Percentiles rank a stretch among this genome's conserved stretches.
Conservation (phyloP, 352 stramenopile species). For the Phytophthora pluvialis region DNA sequence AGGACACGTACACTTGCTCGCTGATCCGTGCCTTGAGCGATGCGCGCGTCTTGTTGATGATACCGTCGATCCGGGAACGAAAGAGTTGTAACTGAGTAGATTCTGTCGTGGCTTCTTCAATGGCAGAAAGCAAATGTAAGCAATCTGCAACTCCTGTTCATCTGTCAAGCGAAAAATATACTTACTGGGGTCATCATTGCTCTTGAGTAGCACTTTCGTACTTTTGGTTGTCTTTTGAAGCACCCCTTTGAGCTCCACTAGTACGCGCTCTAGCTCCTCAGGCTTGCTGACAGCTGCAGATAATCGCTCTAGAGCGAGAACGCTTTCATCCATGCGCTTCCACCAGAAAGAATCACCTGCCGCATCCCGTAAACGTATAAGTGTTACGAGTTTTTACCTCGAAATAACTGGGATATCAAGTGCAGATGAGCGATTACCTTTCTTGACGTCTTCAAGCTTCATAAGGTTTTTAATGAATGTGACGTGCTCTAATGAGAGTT, state of each 20-base stretch:
- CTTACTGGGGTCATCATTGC: constrained; percentile 19
- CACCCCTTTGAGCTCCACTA: constrained; percentile 59
- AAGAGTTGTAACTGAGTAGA: constrained; percentile 46
- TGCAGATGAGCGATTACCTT: constrained; percentile 19
- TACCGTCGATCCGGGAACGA: constrained; percentile 52
- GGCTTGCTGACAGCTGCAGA: constrained; percentile 55
- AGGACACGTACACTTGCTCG: constrained; percentile 58
- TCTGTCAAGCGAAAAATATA: constrained; percentile 1
- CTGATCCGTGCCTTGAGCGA: constrained; percentile 55
- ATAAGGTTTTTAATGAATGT: constrained; percentile 63
- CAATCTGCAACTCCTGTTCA: neutral
- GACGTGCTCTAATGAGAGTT: constrained; percentile 56
- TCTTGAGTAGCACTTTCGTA: constrained; percentile 22
- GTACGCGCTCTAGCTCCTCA: constrained; percentile 60
- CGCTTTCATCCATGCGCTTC: constrained; percentile 59
- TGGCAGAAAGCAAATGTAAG: constrained; percentile 4
- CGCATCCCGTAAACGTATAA: neutral
- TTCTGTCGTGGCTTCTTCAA: constrained; percentile 12
- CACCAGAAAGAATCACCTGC: constrained; percentile 57
- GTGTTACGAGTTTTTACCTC: neutral
- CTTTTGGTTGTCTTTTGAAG: constrained; percentile 37
- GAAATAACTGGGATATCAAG: neutral
- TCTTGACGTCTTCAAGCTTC: constrained; percentile 52
- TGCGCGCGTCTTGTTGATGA: constrained; percentile 53
- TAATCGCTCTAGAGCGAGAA: constrained; percentile 58